Evolutionary conservation across 139 green algal genomes (phyloP).

Genomic region (Picochlorum sp.): DNA sequence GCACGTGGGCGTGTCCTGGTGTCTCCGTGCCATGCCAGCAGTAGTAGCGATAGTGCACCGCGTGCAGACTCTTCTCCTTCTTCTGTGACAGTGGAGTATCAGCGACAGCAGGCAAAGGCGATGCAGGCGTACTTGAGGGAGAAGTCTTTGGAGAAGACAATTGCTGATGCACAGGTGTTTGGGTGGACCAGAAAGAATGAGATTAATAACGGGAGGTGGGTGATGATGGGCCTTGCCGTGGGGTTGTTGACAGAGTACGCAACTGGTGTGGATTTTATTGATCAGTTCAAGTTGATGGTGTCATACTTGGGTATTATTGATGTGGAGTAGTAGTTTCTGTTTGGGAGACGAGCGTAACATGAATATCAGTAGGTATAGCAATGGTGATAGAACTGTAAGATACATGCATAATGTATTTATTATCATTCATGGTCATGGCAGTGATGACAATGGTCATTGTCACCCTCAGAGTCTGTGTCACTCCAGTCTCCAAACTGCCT

Average conservation of each 20-base stretch:
- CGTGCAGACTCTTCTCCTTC: conserved; percentile 13
- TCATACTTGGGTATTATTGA: conserved; percentile 23
- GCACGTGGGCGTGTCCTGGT: background rate
- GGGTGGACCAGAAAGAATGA: conserved; percentile 88
- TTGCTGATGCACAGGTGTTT: conserved; percentile 56
- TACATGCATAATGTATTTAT: too few species aligned
- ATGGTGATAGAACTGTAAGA: too few species aligned
- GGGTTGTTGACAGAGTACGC: conserved; percentile 94
- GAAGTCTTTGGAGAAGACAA: conserved; percentile 20
- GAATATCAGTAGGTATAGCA: too few species aligned
- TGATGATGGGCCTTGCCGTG: conserved; percentile 91
- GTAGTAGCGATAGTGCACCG: conserved; percentile 20
- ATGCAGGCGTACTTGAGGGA: conserved; percentile 84
- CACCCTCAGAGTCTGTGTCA: conserved; percentile 46
- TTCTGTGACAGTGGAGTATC: conserved; percentile 74
- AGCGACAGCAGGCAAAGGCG: conserved; percentile 83
- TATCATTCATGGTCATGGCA: background rate
- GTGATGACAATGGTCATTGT: conserved; percentile 16
- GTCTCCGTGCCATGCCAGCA: conserved; percentile 6
- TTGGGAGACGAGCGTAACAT: too few species aligned
- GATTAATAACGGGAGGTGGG: conserved; percentile 91
- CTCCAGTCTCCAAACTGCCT: conserved; percentile 77
- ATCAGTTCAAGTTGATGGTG: conserved; percentile 71
- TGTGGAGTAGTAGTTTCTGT: conserved; percentile 6
- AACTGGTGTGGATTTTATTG: conserved; percentile 82